These are phyloP conservation scores for Penicillium alfredii DNA, from an alignment of 495 filamentous ascomycete genomes.

Conservation along the genomic window DNA sequence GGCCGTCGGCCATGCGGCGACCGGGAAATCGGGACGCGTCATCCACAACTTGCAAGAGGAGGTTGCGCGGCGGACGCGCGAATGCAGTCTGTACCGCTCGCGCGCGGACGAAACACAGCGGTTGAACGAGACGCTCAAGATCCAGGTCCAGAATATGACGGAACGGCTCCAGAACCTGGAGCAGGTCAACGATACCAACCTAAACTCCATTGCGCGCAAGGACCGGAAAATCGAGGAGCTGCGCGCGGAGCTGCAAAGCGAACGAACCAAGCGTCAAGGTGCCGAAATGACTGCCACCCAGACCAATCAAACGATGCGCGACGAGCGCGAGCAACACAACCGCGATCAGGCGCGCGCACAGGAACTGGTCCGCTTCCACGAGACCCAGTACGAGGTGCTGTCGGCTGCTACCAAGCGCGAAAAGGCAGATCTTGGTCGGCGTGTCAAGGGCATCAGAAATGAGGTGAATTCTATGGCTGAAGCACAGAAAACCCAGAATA, in stretches of 20 bases:
- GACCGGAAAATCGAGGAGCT: conserved; percentile 76
- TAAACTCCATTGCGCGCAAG: conserved; percentile 64
- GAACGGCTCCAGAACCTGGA: conserved; percentile 57
- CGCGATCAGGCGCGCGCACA: conserved; percentile 57
- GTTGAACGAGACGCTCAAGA: conserved; percentile 64
- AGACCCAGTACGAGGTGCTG: conserved; percentile 65
- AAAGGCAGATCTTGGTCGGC: conserved; percentile 40
- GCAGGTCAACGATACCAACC: conserved; percentile 66
- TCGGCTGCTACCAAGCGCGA: conserved; percentile 54
- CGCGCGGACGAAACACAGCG: conserved; percentile 68
- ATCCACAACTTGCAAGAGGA: conserved; percentile 87
- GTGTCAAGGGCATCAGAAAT: conserved; percentile 26
- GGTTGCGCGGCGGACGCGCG: conserved; percentile 76
- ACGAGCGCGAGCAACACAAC: conserved; percentile 49
- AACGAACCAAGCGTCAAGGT: conserved; percentile 56
- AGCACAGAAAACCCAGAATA: conserved; percentile 37
- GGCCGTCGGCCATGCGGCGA: conserved; percentile 66
- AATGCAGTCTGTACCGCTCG: conserved; percentile 66
- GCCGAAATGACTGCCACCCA: conserved; percentile 60
- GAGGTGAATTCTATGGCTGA: conserved; percentile 32
- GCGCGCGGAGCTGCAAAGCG: conserved; percentile 58
- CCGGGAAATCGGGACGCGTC: conserved; percentile 88
- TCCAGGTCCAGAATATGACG: conserved; percentile 61
- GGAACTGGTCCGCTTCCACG: conserved; percentile 47
- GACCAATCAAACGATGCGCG: conserved; percentile 55